Evolutionary conservation across 1,284 basidiomycete species (phyloP).

Genomic region (Xerocomus cyaneibrunnescens): DNA sequence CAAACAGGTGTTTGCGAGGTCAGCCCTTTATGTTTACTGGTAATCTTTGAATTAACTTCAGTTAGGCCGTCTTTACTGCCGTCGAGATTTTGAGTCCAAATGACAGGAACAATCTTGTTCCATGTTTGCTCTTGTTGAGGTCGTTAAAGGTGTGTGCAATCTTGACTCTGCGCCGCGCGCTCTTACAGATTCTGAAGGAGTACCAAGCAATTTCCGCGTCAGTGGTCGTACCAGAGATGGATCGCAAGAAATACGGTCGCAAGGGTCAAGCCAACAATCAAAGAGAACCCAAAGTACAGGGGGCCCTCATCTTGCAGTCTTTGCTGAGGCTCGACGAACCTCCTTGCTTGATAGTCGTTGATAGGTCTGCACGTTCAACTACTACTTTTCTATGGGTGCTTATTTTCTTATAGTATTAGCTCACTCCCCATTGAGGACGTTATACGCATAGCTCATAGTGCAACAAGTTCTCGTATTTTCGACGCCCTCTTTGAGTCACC

Average conservation of each 20-base stretch:
- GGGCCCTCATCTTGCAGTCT: conserved; percentile 81
- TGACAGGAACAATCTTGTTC: conserved; percentile 52
- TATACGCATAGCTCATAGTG: conserved; percentile 66
- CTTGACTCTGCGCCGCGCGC: background rate
- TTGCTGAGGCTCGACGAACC: conserved; percentile 68
- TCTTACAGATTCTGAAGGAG: conserved; percentile 35
- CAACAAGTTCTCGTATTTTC: conserved; percentile 78
- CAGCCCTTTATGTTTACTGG: conserved; percentile 11
- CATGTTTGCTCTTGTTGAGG: conserved; percentile 64
- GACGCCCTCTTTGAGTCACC: conserved; percentile 75
- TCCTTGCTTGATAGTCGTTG: conserved; percentile 62
- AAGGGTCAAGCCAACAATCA: conserved; percentile 33
- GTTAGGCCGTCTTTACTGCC: conserved; percentile 58
- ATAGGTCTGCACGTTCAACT: conserved; percentile 51
- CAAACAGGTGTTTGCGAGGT: conserved; percentile 52
- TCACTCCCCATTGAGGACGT: conserved; percentile 60
- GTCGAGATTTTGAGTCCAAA: conserved; percentile 55
- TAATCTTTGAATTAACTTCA: background rate
- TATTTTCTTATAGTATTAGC: conserved; percentile 49
- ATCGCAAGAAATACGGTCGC: conserved; percentile 19
- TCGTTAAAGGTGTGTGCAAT: conserved; percentile 47
- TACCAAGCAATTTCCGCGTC: conserved; percentile 27
- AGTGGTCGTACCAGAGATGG: conserved; percentile 9
- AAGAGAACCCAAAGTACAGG: conserved; percentile 75
- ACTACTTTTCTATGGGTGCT: conserved; percentile 10